Evolutionary conservation across 2,329 filamentous ascomycete species (phyloP).

Genomic region (Epichloe hybrida): DNA sequence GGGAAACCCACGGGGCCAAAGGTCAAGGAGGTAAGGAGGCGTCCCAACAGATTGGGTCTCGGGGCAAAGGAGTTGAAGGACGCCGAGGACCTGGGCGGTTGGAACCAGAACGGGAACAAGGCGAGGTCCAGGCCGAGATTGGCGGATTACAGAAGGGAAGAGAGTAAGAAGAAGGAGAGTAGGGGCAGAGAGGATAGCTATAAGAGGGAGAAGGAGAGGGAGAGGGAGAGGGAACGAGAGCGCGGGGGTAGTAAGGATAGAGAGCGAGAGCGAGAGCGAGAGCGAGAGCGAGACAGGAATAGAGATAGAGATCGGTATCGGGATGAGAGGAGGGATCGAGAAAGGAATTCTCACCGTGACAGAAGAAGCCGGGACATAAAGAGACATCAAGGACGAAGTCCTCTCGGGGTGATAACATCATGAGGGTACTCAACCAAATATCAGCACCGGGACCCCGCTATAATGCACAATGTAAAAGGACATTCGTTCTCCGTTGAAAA

Average conservation of each 20-base stretch:
- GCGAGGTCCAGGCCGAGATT: constrained; percentile 30
- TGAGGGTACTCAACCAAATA: background rate
- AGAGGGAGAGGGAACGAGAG: constrained; percentile 22
- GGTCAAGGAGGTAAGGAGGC: constrained; percentile 51
- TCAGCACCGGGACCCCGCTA: too few relatives aligned
- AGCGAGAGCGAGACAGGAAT: constrained; percentile 14
- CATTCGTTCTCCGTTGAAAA: background rate
- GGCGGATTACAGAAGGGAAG: constrained; percentile 34
- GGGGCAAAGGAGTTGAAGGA: constrained; percentile 72
- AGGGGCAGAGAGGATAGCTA: constrained; percentile 31
- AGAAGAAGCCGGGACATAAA: background rate
- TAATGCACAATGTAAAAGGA: background rate
- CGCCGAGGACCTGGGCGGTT: constrained; percentile 61
- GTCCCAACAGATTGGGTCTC: constrained; percentile 73
- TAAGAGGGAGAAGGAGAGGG: constrained; percentile 32
- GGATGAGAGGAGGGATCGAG: constrained; percentile 1
- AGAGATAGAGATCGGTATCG: constrained; percentile 4
- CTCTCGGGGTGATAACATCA: background rate
- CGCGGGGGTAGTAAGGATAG: constrained; percentile 24
- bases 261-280: constrained; percentile 26
- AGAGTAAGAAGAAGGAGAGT: constrained; percentile 30
- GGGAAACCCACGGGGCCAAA: constrained; percentile 40
- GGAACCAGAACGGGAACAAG: constrained; percentile 56
- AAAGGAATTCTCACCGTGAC: constrained; percentile 8
- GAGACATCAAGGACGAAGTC: background rate